Conservation (phyloP, 345 rosid genomes). For the Rubroshorea leprosula region DNA sequence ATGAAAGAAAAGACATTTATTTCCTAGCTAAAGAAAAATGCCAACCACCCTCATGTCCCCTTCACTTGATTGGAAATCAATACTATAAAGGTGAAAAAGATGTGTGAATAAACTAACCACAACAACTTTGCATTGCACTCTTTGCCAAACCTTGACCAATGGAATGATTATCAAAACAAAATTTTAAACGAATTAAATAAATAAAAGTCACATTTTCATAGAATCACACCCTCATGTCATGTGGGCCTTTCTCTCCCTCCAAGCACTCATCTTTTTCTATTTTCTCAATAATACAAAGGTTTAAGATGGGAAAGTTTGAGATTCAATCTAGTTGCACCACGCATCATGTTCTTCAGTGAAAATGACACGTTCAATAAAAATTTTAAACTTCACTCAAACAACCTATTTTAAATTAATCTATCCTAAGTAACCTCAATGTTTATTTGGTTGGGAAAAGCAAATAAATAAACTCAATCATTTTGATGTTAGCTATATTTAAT, state of each 20-base stretch:
- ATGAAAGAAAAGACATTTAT: not conserved
- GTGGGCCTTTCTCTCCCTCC: constrained; percentile 10
- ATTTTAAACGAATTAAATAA: not conserved
- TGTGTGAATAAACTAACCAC: constrained; percentile 15
- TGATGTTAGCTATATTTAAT: too few relatives aligned
- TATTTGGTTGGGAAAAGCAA: too few relatives aligned
- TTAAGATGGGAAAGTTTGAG: not conserved
- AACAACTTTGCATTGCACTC: not conserved
- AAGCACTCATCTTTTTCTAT: not conserved
- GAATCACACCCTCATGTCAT: constrained; percentile 15
- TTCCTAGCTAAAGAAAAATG: not conserved
- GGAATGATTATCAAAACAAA: not conserved
- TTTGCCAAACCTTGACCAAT: constrained; percentile 14
- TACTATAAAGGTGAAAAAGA: constrained; percentile 2
- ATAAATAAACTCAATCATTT: too few relatives aligned
- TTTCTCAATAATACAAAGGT: constrained; percentile 9
- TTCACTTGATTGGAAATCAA: constrained; percentile 1
- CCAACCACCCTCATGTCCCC: constrained; percentile 15
- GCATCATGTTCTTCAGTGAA: constrained; percentile 18
- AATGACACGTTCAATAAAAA: too few relatives aligned
- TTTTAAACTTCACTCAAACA: too few relatives aligned
- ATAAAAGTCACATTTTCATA: too few relatives aligned
- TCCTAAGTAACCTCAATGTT: too few relatives aligned
- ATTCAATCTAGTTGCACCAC: constrained; percentile 17
- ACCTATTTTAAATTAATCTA: too few relatives aligned